Evolutionary conservation across 2,329 filamentous ascomycete species (phyloP), one percentile per base, ranked within the genome.

Genomic region (Diplodia seriata): DNA sequence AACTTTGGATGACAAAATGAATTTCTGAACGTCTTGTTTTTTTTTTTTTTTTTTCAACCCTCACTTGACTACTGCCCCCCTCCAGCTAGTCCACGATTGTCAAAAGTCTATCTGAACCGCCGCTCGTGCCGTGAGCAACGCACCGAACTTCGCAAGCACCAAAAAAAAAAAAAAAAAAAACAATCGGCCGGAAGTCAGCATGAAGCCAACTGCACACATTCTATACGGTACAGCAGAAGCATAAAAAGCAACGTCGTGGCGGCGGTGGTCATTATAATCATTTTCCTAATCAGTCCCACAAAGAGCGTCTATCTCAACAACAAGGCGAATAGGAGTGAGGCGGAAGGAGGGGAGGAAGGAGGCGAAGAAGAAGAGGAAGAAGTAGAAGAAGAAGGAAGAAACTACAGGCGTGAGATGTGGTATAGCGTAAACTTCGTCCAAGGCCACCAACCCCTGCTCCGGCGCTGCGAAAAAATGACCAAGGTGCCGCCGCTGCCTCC

Each of bases 331-430:
- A 49, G 40, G 57, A 49, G 18, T 9, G 33, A 36, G 31, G 31
- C 0, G 8, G 33, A 36, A 2, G 33, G 14, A 3, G 3, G 3
- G 8, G 33, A 36, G 8, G 26, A 61, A 23, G 33, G 7, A 43
- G 59, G 11, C 2, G 33, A 12, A 8, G 31, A 8, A 33, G 33
- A 14, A 3, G 33, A 36, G 2, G 33, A 36, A 3, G 31, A 33
- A 33, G 33, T 14, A 12, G 33, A 12, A 36, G 3, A 11, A 36
- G 14, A 18, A 61, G 23, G 33, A 15, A 43, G 59, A 63, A 63
- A 38, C 59, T 63, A 63, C 59, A 63, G 59, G 20, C 59, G 29
- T 51, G 59, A 50, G 50, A 63, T 50, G 59, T 63, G 43, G 47
- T 63, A 63, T 49, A 63, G 20, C 59, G 33, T 63, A 63, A 63